A percentile compares a stretch with the other conserved stretches of the same genome.
These are phyloP conservation scores for Chaetomium olivaceum DNA, from an alignment of 2,329 filamentous ascomycete species.

Conservation along the genomic window DNA sequence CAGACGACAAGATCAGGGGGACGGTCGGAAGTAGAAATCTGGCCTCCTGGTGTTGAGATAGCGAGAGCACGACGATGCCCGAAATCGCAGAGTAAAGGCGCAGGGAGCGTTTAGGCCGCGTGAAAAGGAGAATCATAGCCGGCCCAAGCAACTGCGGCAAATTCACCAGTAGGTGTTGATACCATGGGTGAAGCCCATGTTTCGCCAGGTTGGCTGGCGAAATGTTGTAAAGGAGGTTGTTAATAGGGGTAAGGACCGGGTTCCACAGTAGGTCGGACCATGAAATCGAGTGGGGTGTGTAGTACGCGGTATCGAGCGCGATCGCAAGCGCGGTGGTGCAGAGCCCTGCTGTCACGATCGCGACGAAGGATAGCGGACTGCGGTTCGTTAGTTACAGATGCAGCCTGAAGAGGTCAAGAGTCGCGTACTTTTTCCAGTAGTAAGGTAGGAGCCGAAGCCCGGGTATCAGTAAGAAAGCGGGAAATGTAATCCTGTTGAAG, in stretches of 20 bases:
- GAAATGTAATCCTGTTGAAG: conserved; percentile 97
- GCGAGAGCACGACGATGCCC: conserved; percentile 68
- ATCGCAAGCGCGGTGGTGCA: conserved; percentile 72
- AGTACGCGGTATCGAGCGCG: conserved; percentile 82
- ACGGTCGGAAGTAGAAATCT: conserved; percentile 75
- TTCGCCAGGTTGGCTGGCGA: conserved; percentile 67
- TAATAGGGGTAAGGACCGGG: conserved; percentile 74
- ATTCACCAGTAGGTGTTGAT: conserved; percentile 73
- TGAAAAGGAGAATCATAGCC: conserved; percentile 62
- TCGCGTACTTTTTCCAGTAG: conserved; percentile 72
- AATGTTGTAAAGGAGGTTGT: conserved; percentile 77
- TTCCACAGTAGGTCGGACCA: conserved; percentile 63
- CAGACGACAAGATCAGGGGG: conserved; percentile 73
- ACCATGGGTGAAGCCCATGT: conserved; percentile 77
- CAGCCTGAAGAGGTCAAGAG: conserved; percentile 21
- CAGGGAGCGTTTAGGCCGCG: conserved; percentile 57
- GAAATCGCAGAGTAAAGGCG: conserved; percentile 73
- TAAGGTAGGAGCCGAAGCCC: conserved; percentile 81
- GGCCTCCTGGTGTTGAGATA: conserved; percentile 78
- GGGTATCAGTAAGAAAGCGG: conserved; percentile 85
- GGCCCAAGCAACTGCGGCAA: conserved; percentile 72
- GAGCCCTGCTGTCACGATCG: conserved; percentile 64
- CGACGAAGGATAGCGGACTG: conserved; percentile 62
- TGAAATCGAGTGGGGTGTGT: conserved; percentile 62
- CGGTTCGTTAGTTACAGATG: conserved; percentile 17